Percentiles rank a stretch among this genome's conserved stretches.
These are phyloP conservation scores for Candida montana DNA, from an alignment of 805 yeast species.

Conservation along the genomic window DNA sequence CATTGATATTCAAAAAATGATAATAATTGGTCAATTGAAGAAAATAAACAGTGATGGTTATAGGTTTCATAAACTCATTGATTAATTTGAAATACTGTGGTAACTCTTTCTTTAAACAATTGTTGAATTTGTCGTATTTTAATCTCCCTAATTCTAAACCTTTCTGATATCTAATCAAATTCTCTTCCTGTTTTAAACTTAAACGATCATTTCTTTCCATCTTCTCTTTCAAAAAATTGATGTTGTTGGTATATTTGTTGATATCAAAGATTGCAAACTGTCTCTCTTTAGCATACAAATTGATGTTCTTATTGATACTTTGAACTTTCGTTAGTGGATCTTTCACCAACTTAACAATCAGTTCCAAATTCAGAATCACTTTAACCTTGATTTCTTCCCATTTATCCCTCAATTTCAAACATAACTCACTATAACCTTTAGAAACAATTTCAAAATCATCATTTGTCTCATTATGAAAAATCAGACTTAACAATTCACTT, in stretches of 20 bases:
- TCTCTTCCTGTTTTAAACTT: slow-evolving; percentile 34
- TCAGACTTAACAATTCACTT: slow-evolving; percentile 4
- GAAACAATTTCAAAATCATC: slow-evolving; percentile 1
- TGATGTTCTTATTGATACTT: slow-evolving; percentile 22
- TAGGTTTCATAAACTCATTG: slow-evolving; percentile 26
- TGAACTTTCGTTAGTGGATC: slow-evolving; percentile 16
- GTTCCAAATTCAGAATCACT: slow-evolving; percentile 20
- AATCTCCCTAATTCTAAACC: slow-evolving; percentile 27
- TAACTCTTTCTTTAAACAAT: slow-evolving; percentile 38
- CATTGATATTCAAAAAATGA: slow-evolving; percentile 24
- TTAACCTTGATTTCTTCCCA: slow-evolving; percentile 6
- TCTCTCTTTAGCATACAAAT: slow-evolving; percentile 26
- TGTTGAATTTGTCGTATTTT: slow-evolving; percentile 35
- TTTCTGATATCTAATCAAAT: slow-evolving; percentile 27
- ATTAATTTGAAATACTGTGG: slow-evolving; percentile 38
- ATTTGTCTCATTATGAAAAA: slow-evolving; percentile 11
- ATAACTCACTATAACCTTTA: slow-evolving; percentile 8
- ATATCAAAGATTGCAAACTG: slow-evolving; percentile 33
- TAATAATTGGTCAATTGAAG: slow-evolving; percentile 33
- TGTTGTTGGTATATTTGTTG: slow-evolving; percentile 29
- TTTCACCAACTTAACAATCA: slow-evolving; percentile 22
- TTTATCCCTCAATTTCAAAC: slow-evolving; percentile 8
- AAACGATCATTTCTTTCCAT: slow-evolving; percentile 18
- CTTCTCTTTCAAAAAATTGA: slow-evolving; percentile 21
- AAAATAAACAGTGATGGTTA: slow-evolving; percentile 30